Base-by-base conservation (phyloP, 176 grass and related monocot genomes). In the Eragrostis nindensis region DNA sequence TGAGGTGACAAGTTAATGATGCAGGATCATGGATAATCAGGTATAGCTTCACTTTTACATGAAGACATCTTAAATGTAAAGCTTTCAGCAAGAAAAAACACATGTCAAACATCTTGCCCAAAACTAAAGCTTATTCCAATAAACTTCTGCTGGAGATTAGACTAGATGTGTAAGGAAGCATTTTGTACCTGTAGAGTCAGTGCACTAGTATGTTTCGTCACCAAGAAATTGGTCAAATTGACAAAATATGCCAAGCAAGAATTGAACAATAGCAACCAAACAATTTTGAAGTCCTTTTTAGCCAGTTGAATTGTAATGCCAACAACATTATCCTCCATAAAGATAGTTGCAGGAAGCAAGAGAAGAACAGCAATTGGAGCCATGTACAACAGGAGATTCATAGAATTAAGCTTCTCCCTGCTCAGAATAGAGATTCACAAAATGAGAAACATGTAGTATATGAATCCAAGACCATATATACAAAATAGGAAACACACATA, bases 321-420 rank as follows among this genome's bases (percentile, higher is more conserved):
- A 44, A 96, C 66, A 71, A 93, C 93, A 64, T 89, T 92, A 26
- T 91, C 90, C 88, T 96, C 93, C 70, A 92, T 92, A 67, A 90
- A 90, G 73, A 93, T 82, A 66, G 93, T 90, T 45, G 91, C 88
- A 66, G 93, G 93, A 71, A 93, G 91, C 71, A 96, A 83, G 71
- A 96, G 14, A 81, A 89, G 61, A 24, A 92, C 93, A 52, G 93
- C 93, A 81, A 96, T 90, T 27, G 93, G 93, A 70, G 93, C 93
- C 93, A 96, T 96, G 85, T 96, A 96, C 55, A 96, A 71, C 53
- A 96, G 86, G 68, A 96, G 76, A 82, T 96, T 96, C 93, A 96
- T 96, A 83, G 93, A 93, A 84, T 96, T 92, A 86, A 96, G 93
- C 77, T 93, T 96, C 86, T 96, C 93, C 62, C 90, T 91, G 78